Evolutionary conservation across 2,329 filamentous ascomycete species (phyloP).

Genomic region (Calonectria henricotiae): DNA sequence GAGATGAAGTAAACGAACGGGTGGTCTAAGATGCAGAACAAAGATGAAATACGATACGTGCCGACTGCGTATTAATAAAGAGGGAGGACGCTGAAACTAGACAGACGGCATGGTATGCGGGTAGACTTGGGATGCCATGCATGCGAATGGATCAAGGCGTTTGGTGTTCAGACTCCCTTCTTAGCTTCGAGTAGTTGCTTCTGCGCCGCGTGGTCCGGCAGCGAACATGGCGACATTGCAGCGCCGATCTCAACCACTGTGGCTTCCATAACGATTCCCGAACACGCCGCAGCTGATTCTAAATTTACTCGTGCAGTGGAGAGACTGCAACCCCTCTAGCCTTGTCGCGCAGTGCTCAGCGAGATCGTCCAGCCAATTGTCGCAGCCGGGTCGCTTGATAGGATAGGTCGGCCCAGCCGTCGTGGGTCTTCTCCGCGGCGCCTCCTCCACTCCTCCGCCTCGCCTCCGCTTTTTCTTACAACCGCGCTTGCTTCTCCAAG

Average conservation of each 20-base stretch:
- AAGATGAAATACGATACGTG: not conserved
- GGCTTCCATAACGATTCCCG: slow-evolving; percentile 18
- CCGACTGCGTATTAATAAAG: not conserved
- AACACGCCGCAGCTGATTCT: slow-evolving; percentile 20
- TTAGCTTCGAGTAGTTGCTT: slow-evolving; percentile 3
- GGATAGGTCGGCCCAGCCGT: slow-evolving; percentile 28
- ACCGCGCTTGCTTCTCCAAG: slow-evolving; percentile 24
- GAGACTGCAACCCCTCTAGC: slow-evolving; percentile 18
- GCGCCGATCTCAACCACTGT: slow-evolving; percentile 19
- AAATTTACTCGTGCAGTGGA: slow-evolving; percentile 25
- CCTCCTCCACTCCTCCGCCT: slow-evolving; percentile 38
- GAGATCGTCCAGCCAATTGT: slow-evolving; percentile 34
- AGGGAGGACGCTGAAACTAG: slow-evolving; percentile 8
- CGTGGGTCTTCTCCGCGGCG: slow-evolving; percentile 34
- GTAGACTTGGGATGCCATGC: slow-evolving; percentile 18
- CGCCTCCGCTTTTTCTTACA: slow-evolving; percentile 31
- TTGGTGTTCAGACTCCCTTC: slow-evolving; percentile 21
- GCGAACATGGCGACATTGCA: not conserved
- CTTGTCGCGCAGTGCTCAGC: slow-evolving; percentile 28
- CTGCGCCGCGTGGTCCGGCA: slow-evolving; percentile 12
- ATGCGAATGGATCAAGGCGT: slow-evolving; percentile 16
- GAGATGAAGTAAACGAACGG: slow-evolving; percentile 22
- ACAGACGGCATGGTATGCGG: slow-evolving; percentile 4
- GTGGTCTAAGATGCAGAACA: slow-evolving; percentile 12
- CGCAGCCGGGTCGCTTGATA: slow-evolving; percentile 24